phyloP scores from a whole-genome alignment of 306 rosid genomes.

The Crotalaria pallida region DNA sequence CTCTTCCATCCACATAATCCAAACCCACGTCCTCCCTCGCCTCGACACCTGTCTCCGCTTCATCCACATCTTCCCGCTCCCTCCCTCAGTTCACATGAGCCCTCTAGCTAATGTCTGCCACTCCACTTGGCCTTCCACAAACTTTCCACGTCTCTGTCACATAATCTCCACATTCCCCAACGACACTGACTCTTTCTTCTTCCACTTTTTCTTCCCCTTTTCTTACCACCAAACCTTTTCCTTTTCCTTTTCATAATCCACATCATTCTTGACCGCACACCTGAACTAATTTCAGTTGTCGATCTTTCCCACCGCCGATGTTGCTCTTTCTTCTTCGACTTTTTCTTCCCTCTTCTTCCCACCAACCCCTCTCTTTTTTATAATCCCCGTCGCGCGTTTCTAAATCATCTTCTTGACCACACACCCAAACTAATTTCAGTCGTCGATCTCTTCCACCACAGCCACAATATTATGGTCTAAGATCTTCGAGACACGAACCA shows the following conservation, averaged over 20 bases:
- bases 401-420: conserved; percentile 15
- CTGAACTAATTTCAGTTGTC: conserved; percentile 56
- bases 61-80: conserved; percentile 46
- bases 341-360: conserved; percentile 32
- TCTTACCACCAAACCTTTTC: not conserved
- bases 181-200: conserved; percentile 60
- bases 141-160: conserved; percentile 36
- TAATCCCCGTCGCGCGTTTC: no score
- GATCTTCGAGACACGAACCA: no score
- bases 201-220: conserved; percentile 42
- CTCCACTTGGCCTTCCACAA: conserved; percentile 73
- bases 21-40: conserved; percentile 57
- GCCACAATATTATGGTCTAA: no score
- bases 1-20: conserved; percentile 52
- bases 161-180: conserved; percentile 45
- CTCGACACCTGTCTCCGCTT: conserved; percentile 65
- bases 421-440: conserved; percentile 49
- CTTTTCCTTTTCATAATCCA: no score
- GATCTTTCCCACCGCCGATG: conserved; percentile 55
- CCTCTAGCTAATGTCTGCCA: conserved; percentile 52
- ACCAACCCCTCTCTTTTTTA: not conserved
- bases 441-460: conserved; percentile 57
- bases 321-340: conserved; percentile 68
- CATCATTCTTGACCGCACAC: not conserved
- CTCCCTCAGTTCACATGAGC: conserved; percentile 30